Percentiles rank a stretch among this genome's conserved stretches.
These are phyloP conservation scores for Rhodosporidiobolus odoratus DNA, from an alignment of 768 basidiomycete species.

Conservation along the genomic window DNA sequence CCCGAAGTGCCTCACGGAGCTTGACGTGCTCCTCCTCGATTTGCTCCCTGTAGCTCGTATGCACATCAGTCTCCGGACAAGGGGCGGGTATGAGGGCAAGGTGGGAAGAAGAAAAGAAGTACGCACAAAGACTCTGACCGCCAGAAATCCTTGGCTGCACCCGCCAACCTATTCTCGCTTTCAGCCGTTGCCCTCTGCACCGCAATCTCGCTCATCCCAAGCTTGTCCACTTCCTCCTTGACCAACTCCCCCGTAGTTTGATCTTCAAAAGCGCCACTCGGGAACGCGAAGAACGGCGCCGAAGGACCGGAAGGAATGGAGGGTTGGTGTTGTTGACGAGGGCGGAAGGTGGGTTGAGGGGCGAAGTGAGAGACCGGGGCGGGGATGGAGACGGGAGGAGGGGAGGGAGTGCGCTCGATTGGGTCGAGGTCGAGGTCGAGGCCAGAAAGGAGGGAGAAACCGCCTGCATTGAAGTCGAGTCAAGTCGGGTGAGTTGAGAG, in stretches of 20 bases:
- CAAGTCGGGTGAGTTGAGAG: not conserved
- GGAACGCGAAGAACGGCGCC: conserved; percentile 26
- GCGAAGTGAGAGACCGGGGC: conserved; percentile 10
- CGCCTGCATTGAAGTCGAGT: not conserved
- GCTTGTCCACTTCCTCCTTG: not conserved
- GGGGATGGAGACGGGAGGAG: not conserved
- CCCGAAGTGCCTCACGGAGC: conserved; percentile 31
- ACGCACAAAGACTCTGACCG: conserved; percentile 26
- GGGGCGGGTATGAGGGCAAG: not conserved
- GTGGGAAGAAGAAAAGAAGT: not conserved
- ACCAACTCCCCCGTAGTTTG: not conserved
- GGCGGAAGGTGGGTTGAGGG: conserved; percentile 3
- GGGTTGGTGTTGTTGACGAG: not conserved
- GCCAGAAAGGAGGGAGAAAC: conserved; percentile 31
- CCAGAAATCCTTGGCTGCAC: conserved; percentile 20
- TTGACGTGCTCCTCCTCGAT: conserved; percentile 30
- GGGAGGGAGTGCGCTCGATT: conserved; percentile 3
- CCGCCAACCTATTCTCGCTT: not conserved
- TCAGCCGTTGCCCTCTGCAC: not conserved
- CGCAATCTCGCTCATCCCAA: not conserved
- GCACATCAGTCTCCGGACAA: not conserved
- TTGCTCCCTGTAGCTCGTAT: conserved; percentile 6
- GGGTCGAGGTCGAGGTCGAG: conserved; percentile 36
- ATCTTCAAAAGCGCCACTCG: conserved; percentile 2
- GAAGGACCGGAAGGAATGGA: not conserved